Evolutionary conservation across 129 eudicot species (phyloP), one percentile per base, ranked within the genome.

Genomic region (Flaveria sonorensis): DNA sequence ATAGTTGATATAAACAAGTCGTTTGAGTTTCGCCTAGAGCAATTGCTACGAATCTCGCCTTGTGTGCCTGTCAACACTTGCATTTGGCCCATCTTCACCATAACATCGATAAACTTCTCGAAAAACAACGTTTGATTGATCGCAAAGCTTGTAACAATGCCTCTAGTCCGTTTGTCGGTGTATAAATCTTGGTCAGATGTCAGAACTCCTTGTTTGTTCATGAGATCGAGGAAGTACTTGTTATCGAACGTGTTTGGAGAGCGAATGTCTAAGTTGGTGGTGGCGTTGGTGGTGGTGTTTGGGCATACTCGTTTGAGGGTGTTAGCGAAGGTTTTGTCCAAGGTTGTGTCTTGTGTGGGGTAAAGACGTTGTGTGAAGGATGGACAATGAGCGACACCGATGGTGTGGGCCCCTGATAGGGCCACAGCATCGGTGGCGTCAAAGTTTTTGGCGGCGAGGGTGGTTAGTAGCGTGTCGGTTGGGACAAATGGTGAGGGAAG

Each of bases 71-170:
- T 89, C 85, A 81, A 70, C 77, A 89, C 96, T 2, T 77, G 56
- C 77, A 92, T 59, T 80, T 86, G 96, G 12, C 96, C 88, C 96
- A 92, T 86, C 78, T 87, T 92, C 10, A 89, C 48, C 93, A 89
- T 86, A 2, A 82, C 88, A 1, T 21, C 28, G 23, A 89, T 81
- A 56, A 86, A 89, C 21, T 83, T 89, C 85, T 89, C 93, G 43
- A 77, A 92, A 63, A 92, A 92, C 86, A 89, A 66, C 0, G 82
- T 75, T 65, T 87, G 93, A n/a, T 92, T 85, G 8, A 80, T 56
- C 0, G 96, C 97, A 63, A 92, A 92, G 75, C 74, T 68, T 9
- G 74, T 81, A 0, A 92, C 96, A 10, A 86, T 89, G 45, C 68
- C 43, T 7, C 83, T 67, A 0, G 93, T 92, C 80, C 89, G 72